Percentiles rank a stretch among this genome's conserved stretches.
phyloP scores from a whole-genome alignment of 305 asterid genomes.

The Fraxinus nigra region DNA sequence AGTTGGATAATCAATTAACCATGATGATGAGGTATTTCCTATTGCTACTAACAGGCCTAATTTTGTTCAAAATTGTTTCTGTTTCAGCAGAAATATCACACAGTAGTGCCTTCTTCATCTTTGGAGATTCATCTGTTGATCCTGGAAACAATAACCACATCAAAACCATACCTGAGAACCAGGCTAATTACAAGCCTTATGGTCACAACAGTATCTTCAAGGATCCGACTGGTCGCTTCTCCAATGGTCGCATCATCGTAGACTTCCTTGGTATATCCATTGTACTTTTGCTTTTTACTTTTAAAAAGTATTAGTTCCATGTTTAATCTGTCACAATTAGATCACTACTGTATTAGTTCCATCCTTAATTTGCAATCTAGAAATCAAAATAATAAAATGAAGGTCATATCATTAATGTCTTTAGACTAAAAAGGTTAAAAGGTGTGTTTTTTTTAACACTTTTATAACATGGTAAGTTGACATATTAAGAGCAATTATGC shows the following conservation, averaged over 20 bases:
- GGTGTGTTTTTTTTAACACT: not conserved
- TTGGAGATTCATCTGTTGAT: constrained; percentile 58
- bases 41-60: not conserved
- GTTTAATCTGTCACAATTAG: too few relatives aligned
- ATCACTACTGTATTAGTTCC: too few relatives aligned
- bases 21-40: not conserved
- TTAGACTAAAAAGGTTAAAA: not conserved
- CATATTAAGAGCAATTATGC: too few relatives aligned
- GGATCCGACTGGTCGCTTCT: constrained; percentile 57
- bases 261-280: constrained; percentile 43
- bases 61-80: not conserved
- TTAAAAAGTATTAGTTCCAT: too few relatives aligned
- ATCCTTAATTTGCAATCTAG: not conserved
- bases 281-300: not conserved
- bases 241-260: constrained; percentile 55
- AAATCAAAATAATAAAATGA: not conserved
- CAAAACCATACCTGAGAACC: constrained; percentile 44
- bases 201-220: constrained; percentile 45
- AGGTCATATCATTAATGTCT: not conserved
- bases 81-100: constrained; percentile 13
- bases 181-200: constrained; percentile 47
- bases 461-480: not conserved
- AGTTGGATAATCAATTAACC: not conserved
- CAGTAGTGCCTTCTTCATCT: constrained; percentile 35
- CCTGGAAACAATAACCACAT: constrained; percentile 54